Conservation (phyloP, 306 rosid genomes). For the Echinosophora koreensis region DNA sequence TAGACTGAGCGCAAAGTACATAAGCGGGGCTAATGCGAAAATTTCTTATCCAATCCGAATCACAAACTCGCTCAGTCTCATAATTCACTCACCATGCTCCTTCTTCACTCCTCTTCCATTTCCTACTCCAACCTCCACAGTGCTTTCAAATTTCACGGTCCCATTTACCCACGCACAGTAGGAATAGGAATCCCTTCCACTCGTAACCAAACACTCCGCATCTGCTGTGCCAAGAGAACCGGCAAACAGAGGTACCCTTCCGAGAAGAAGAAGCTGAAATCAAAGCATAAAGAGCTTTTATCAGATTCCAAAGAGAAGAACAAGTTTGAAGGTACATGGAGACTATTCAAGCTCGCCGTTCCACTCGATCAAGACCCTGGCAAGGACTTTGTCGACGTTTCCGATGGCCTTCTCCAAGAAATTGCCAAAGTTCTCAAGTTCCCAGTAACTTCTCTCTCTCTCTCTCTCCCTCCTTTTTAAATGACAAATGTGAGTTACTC, state of each 20-base stretch:
- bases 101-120: conserved; percentile 55
- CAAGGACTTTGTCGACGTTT: conserved; percentile 74
- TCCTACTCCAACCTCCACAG: conserved; percentile 47
- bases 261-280: conserved; percentile 81
- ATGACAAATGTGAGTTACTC: not conserved
- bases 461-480: too few relatives aligned
- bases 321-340: conserved; percentile 84
- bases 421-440: conserved; percentile 82
- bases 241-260: conserved; percentile 93
- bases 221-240: conserved; percentile 70
- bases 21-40: not conserved
- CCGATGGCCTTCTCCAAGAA: conserved; percentile 71
- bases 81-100: conserved; percentile 53
- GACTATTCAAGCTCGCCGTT: conserved; percentile 81
- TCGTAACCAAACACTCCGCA: conserved; percentile 50
- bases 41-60: conserved; percentile 51
- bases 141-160: conserved; percentile 38
- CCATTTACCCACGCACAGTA: conserved; percentile 20
- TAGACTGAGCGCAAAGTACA: too few relatives aligned
- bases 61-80: not conserved
- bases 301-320: conserved; percentile 42
- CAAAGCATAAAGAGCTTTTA: conserved; percentile 63
- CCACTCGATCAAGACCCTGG: conserved; percentile 80
- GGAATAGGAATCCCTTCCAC: not conserved
- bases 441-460: conserved; percentile 59